phyloP scores from a whole-genome alignment of 768 basidiomycete genomes.

The Hortiboletus campestris region DNA sequence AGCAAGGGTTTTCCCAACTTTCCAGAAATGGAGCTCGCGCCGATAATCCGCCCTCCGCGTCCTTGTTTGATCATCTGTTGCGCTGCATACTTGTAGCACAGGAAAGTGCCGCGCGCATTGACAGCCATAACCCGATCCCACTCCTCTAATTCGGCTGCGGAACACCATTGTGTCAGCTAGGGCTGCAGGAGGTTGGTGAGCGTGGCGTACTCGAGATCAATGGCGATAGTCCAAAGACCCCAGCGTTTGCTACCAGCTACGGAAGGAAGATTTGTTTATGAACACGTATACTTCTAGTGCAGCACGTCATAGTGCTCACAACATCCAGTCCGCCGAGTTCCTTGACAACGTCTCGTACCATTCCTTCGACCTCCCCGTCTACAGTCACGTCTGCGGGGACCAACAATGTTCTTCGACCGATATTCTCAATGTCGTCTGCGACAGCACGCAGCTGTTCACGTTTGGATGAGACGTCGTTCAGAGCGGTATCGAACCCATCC shows the following conservation, averaged over 20 bases:
- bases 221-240: not conserved
- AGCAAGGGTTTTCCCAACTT: not conserved
- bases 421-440: conserved; percentile 19
- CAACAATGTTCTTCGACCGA: conserved; percentile 16
- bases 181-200: too few relatives aligned
- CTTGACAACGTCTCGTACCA: conserved; percentile 33
- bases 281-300: too few relatives aligned
- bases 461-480: conserved; percentile 26
- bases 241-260: conserved; percentile 20
- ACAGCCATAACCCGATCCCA: conserved; percentile 23
- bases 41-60: conserved; percentile 53
- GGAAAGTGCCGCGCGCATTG: conserved; percentile 54
- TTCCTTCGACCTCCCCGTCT: conserved; percentile 39
- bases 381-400: conserved; percentile 36
- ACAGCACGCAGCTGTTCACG: not conserved
- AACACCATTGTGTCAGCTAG: not conserved
- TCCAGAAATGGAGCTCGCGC: conserved; percentile 24
- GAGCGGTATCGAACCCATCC: conserved; percentile 21
- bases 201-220: not conserved
- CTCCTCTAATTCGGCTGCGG: not conserved
- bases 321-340: conserved; percentile 27
- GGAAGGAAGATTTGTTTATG: too few relatives aligned
- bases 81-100: conserved; percentile 62
- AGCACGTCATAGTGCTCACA: not conserved
- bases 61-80: conserved; percentile 55